Percentiles rank a stretch among this genome's conserved stretches.
Conservation (phyloP, 2,329 filamentous ascomycete genomes). For the Lizonia empirigonia region DNA sequence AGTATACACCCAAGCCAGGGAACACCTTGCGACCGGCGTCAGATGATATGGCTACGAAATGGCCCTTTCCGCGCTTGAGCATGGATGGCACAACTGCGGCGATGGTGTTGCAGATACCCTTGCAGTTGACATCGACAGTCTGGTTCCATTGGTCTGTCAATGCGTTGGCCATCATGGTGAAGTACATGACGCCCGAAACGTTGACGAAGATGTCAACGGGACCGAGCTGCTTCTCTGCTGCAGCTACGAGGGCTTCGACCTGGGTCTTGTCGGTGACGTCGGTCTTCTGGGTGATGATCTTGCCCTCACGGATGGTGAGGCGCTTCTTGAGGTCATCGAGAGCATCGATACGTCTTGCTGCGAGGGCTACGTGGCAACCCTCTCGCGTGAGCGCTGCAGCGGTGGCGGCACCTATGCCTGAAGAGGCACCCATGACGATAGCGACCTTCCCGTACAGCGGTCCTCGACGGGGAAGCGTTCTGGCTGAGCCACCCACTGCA, state of each 20-base stretch:
- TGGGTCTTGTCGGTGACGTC: conserved; percentile 72
- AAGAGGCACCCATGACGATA: conserved; percentile 79
- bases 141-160: conserved; percentile 78
- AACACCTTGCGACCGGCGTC: conserved; percentile 83
- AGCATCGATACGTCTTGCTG: conserved; percentile 71
- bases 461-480: conserved; percentile 57
- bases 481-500: conserved; percentile 52
- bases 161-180: conserved; percentile 81
- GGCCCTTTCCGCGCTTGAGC: conserved; percentile 70
- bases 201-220: conserved; percentile 79
- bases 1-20: conserved; percentile 81
- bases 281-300: conserved; percentile 71
- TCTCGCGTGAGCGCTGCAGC: conserved; percentile 70
- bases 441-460: conserved; percentile 72
- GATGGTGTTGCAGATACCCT: conserved; percentile 76
- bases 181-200: conserved; percentile 87
- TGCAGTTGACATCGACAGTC: conserved; percentile 86
- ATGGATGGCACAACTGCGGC: conserved; percentile 72
- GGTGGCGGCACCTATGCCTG: conserved; percentile 78
- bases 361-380: conserved; percentile 74
- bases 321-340: conserved; percentile 70
- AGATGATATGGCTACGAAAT: conserved; percentile 81
- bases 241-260: conserved; percentile 68
- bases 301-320: conserved; percentile 63
- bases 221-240: conserved; percentile 67